A percentile compares a stretch with the other conserved stretches of the same genome.
Conservation (phyloP, 2,329 filamentous ascomycete species). For the Epicoccum nigrum region DNA sequence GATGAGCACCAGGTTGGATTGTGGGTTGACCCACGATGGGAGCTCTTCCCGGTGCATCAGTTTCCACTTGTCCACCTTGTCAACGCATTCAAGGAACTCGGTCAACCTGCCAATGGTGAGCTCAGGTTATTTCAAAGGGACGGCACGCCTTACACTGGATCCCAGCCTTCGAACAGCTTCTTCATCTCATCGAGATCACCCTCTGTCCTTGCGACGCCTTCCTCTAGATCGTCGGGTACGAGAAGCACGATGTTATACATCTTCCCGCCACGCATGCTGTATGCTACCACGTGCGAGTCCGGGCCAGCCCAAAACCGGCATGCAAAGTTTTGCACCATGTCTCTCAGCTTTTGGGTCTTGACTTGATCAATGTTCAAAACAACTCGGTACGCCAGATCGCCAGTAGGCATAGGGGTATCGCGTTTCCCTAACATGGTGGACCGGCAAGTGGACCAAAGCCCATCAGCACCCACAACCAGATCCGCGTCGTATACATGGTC, state of each 20-base stretch:
- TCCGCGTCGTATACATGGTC: conserved; percentile 57
- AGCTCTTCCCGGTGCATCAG: conserved; percentile 60
- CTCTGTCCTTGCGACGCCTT: conserved; percentile 57
- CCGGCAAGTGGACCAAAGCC: conserved; percentile 66
- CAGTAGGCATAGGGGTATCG: conserved; percentile 55
- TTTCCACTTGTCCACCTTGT: conserved; percentile 71
- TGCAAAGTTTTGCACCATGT: conserved; percentile 59
- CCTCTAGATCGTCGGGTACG: conserved; percentile 67
- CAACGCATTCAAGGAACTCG: conserved; percentile 52
- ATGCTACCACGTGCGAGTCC: conserved; percentile 65
- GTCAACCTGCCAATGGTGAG: conserved; percentile 23
- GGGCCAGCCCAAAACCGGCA: conserved; percentile 70
- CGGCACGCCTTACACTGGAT: conserved; percentile 60
- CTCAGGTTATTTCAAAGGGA: conserved; percentile 21
- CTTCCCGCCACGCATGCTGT: conserved; percentile 63
- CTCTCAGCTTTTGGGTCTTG: conserved; percentile 56
- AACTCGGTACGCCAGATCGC: conserved; percentile 70
- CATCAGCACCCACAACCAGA: conserved; percentile 68
- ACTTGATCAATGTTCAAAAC: conserved; percentile 62
- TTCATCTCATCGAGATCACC: conserved; percentile 68
- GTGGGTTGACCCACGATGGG: conserved; percentile 49
- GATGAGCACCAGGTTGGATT: conserved; percentile 62
- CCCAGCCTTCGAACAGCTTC: conserved; percentile 66
- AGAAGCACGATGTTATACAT: conserved; percentile 72
- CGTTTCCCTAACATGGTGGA: conserved; percentile 37